Conservation (phyloP, 73 alveolate genomes). For the Tetrahymena thermophila region DNA sequence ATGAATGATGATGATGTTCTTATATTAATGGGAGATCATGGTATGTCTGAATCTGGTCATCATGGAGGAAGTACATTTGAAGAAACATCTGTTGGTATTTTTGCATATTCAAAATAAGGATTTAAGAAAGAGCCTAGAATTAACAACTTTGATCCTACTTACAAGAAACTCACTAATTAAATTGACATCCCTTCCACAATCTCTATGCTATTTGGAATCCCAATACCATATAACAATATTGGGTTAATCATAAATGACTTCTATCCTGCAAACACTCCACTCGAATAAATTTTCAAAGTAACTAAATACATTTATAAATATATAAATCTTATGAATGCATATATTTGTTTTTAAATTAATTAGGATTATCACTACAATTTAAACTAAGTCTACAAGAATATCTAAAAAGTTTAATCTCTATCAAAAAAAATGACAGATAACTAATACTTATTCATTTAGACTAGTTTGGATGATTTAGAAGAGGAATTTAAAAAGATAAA, state of each 20-base stretch:
- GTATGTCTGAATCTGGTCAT: conserved; percentile 69
- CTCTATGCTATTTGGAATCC: conserved; percentile 10
- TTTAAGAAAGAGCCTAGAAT: background rate
- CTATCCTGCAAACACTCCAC: background rate
- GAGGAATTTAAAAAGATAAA: background rate
- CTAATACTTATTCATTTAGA: background rate
- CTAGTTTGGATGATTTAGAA: background rate
- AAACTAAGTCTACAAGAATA: background rate
- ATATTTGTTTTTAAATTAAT: background rate
- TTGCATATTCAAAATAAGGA: conserved; percentile 42
- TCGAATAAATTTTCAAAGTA: background rate
- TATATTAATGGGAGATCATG: conserved; percentile 69
- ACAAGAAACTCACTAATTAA: conserved; percentile 3
- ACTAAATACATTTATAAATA: background rate
- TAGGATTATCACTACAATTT: background rate
- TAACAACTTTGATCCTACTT: background rate
- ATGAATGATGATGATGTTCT: conserved; percentile 46
- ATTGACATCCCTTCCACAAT: conserved; percentile 42
- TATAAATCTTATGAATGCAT: too few relatives aligned
- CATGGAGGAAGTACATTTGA: conserved; percentile 63
- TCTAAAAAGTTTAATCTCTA: background rate
- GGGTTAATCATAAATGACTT: conserved; percentile 36
- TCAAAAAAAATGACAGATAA: conserved; percentile 16
- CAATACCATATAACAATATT: conserved; percentile 32
- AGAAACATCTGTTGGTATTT: conserved; percentile 40